Evolutionary conservation across 2,329 filamentous ascomycete genomes (phyloP), one percentile per base, ranked within the genome.

Genomic region (Cladosporium sp.): DNA sequence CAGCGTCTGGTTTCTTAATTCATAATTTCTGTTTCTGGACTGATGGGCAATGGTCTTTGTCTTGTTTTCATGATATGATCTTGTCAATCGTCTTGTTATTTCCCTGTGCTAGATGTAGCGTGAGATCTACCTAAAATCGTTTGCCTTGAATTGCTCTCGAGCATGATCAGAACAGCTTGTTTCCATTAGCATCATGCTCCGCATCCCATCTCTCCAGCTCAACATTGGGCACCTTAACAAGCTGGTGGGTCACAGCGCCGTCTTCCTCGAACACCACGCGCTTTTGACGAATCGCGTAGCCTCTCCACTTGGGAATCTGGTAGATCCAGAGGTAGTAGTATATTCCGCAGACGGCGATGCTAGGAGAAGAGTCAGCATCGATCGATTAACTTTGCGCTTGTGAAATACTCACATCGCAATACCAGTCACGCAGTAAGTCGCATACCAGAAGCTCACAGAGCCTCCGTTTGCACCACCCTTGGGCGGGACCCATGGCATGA

Each of bases 401-500:
- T 14, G n/a, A 38, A 37, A 36, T 7, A 58, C 83, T 77, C 75
- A 86, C 82, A 88, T 80, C 20, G 71, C 85, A 59, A 90, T 80
- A 0, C 87, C 86, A 0, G 84, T 81, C 0, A 85, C 82, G 19
- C 82, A 80, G 64, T 90, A 89, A 0, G 86, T 89, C 1, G 80
- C 87, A 63, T 90, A 91, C 83, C 84, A 90, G 71, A 91, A 90
- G 55, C 82, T 87, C 1, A 89, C 87, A 58, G 87, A 83, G 0
- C 86, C 87, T 0, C 81, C 83, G 36, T 81, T 80, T 0, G 75
- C 75, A 0, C 87, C 87, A 0, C 76, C 80, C 0, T 77, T 75
- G 0, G 88, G 88, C 1, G 87, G 88, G 63, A 85, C 87, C 88
- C 87, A 90, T 0, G 88, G 87, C 79, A 88, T 88, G 15, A 85